Evolutionary conservation across 108 stramenopile species (phyloP).

Genomic region (Cyclostephanos tholiformis): DNA sequence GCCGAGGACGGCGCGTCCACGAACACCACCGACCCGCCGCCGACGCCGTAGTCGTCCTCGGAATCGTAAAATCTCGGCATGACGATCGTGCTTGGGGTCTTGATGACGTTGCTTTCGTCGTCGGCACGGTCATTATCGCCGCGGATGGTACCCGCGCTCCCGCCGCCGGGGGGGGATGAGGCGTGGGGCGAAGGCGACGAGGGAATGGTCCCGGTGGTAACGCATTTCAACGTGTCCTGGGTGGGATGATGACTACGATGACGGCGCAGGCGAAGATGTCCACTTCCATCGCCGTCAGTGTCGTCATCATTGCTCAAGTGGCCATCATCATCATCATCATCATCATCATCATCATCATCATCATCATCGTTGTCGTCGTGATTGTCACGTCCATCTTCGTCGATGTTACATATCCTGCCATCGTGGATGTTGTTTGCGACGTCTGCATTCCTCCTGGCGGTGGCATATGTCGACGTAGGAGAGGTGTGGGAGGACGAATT

Average conservation of each 20-base stretch:
- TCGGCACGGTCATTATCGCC: background rate
- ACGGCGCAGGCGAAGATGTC: background rate
- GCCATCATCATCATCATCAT: too few species aligned
- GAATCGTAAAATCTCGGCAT: constrained; percentile 44
- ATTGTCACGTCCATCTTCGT: background rate
- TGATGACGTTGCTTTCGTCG: background rate
- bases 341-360: too few species aligned
- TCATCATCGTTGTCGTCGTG: too few species aligned
- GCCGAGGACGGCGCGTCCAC: constrained; percentile 10
- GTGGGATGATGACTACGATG: background rate
- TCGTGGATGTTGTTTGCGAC: background rate
- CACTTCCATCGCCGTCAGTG: background rate
- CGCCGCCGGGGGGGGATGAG: background rate
- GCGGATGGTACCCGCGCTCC: background rate
- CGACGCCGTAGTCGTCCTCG: constrained; percentile 40
- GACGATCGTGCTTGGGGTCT: background rate
- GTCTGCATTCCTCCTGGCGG: background rate
- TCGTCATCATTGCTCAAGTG: background rate
- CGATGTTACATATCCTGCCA: background rate
- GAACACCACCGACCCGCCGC: constrained; percentile 26
- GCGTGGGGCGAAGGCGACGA: background rate
- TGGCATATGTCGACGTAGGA: too few species aligned
- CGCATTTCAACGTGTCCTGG: background rate
- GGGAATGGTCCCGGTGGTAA: too few species aligned
- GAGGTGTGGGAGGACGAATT: too few species aligned